These are phyloP conservation scores for Solanum medicagineum DNA, from an alignment of 257 asterid species.

Conservation along the genomic window DNA sequence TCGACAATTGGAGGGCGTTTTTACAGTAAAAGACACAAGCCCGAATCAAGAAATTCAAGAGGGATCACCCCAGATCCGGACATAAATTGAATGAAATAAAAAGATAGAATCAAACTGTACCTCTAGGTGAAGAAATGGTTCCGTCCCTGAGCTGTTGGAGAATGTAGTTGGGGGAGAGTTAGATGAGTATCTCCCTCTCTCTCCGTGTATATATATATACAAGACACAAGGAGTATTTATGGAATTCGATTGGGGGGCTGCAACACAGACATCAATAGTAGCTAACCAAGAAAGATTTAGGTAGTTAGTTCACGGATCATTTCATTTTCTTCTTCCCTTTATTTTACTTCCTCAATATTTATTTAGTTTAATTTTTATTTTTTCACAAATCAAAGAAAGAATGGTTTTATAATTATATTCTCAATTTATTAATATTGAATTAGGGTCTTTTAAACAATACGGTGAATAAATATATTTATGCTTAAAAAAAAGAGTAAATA, in stretches of 20 bases:
- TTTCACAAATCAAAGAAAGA: too few species aligned
- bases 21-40: conserved; percentile 1
- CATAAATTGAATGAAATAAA: not conserved
- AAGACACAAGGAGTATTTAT: not conserved
- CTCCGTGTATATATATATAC: not conserved
- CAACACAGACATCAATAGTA: not conserved
- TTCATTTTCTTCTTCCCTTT: not conserved
- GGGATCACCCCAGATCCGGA: not conserved
- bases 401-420: too few species aligned
- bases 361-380: too few species aligned
- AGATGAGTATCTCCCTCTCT: not conserved
- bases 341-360: too few species aligned
- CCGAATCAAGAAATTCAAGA: not conserved
- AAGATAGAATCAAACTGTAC: not conserved
- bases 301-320: conserved; percentile 18
- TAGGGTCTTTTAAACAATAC: too few species aligned
- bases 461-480: too few species aligned
- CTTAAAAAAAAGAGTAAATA: too few species aligned
- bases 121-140: not conserved
- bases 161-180: not conserved
- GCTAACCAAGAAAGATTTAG: conserved; percentile 9
- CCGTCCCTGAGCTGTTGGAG: not conserved
- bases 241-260: not conserved
- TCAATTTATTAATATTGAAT: too few species aligned
- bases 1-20: not conserved